Evolutionary conservation across 768 basidiomycete genomes (phyloP).

Genomic region (Suillus occidentalis): DNA sequence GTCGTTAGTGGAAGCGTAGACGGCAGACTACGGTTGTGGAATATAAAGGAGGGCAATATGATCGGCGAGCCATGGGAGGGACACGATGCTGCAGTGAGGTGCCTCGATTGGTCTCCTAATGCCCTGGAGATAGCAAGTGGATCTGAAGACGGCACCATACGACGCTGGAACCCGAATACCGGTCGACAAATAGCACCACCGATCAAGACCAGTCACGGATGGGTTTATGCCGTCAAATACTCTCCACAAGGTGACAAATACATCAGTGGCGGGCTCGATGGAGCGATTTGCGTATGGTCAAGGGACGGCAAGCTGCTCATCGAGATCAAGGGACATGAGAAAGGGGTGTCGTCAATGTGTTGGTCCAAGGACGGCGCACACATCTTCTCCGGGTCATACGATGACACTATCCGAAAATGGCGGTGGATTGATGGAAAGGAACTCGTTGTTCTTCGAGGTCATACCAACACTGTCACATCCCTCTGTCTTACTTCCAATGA

Average conservation of each 20-base stretch:
- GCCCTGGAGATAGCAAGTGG: constrained; percentile 15
- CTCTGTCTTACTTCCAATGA: not conserved
- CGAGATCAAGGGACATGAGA: not conserved
- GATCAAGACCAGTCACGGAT: not conserved
- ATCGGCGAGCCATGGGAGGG: not conserved
- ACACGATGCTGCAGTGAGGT: not conserved
- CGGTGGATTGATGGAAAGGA: not conserved
- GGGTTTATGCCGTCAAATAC: not conserved
- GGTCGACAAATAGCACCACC: not conserved
- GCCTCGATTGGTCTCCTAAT: constrained; percentile 15
- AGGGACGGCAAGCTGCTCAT: not conserved
- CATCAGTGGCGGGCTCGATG: not conserved
- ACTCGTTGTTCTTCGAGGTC: not conserved
- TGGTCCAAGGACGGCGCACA: not conserved
- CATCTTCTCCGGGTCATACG: not conserved
- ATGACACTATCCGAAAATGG: not conserved
- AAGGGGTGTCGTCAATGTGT: not conserved
- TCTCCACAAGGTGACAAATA: not conserved
- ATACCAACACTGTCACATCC: not conserved
- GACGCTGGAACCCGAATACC: constrained; percentile 14
- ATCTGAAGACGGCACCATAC: not conserved
- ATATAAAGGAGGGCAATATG: not conserved
- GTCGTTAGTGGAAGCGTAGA: not conserved
- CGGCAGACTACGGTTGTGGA: not conserved
- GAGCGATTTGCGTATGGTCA: not conserved